Evolutionary conservation across 768 basidiomycete genomes (phyloP), one percentile per base, ranked within the genome.

Genomic region (Phanerochaete sordida): DNA sequence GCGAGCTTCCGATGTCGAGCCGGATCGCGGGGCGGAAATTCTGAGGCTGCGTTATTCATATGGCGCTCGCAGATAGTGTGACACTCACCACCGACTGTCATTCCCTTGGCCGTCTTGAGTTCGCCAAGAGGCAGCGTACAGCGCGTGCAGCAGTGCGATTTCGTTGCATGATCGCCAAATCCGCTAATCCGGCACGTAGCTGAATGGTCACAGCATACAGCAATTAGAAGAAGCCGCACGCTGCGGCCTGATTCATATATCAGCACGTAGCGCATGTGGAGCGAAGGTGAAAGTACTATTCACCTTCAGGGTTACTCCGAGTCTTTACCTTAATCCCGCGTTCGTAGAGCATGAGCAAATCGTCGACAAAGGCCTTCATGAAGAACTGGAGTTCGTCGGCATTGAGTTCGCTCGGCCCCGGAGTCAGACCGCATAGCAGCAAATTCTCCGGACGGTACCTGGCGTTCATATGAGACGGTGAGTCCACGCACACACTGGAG

Each of bases 151-250:
- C 61, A 62, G 56, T 27, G 26, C n/a, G 54, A 58, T 16, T 1
- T 62, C 62, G 56, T 24, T 59, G 24, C 44, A 62, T 65, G 57
- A 65, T 45, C 55, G 21, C 54, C 66, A 70, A 64, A 66, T 56
- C 58, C 64, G 60, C 39, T 63, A 26, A 63, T 59, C 53, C 47
- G 61, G 46, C 58, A 48, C 26, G 47, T 56, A 16, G 73, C 76
- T 1, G 70, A 74, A n/a, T 79, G 68, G 56, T 81, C 77, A 50
- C 74, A 76, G 1, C 76, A 60, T 0, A 70, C 55, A 3, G 64
- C 57, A 0, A 73, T 64, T 2, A 79, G 33, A 9, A 62, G 48
- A 43, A 57, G 48, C 6, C 48, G 62, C 26, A 59, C 50, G 52
- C 31, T 54, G 2, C 57, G 57, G 45, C 76, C 74, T 64, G 44